phyloP scores from a whole-genome alignment of 495 filamentous ascomycete species.

The Apodospora peruviana region DNA sequence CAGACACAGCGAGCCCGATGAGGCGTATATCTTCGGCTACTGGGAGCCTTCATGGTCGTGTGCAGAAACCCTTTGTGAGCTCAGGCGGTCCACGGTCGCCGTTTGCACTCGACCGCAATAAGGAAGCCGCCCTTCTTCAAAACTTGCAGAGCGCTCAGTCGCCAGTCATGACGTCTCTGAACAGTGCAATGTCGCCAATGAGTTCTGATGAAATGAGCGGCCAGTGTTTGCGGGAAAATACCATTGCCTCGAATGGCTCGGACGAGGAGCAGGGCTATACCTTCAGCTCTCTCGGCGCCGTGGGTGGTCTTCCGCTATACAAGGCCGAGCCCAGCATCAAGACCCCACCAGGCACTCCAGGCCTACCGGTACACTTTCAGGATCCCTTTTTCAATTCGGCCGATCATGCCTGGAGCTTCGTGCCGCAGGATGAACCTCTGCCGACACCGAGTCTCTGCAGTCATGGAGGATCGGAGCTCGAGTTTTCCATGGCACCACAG shows the following conservation, averaged over 20 bases:
- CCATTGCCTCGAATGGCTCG: slow-evolving; percentile 25
- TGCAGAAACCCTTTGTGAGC: slow-evolving; percentile 33
- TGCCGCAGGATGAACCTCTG: slow-evolving; percentile 34
- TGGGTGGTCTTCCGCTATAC: slow-evolving; percentile 14
- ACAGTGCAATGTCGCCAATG: slow-evolving; percentile 30
- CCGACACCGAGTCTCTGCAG: slow-evolving; percentile 40
- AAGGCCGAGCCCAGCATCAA: slow-evolving; percentile 33
- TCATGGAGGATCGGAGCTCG: slow-evolving; percentile 34
- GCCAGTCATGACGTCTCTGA: slow-evolving; percentile 27
- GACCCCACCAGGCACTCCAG: slow-evolving; percentile 43
- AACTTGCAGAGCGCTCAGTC: slow-evolving; percentile 31
- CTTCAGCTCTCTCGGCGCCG: slow-evolving; percentile 19
- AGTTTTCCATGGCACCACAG: slow-evolving; percentile 30
- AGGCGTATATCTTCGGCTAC: slow-evolving; percentile 42
- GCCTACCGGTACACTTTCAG: slow-evolving; percentile 26
- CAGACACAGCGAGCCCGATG: slow-evolving; percentile 37
- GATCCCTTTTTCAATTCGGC: slow-evolving; percentile 27
- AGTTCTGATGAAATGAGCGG: slow-evolving; percentile 18
- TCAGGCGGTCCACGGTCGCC: slow-evolving; percentile 38
- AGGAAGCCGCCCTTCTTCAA: slow-evolving; percentile 33
- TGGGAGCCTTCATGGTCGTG: slow-evolving; percentile 28
- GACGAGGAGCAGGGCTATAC: slow-evolving; percentile 33
- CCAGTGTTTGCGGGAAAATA: slow-evolving; percentile 25
- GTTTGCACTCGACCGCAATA: slow-evolving; percentile 35
- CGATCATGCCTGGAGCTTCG: slow-evolving; percentile 26